Evolutionary conservation across 2,329 filamentous ascomycete species (phyloP).

Genomic region (Penicillium fuscoglaucum): DNA sequence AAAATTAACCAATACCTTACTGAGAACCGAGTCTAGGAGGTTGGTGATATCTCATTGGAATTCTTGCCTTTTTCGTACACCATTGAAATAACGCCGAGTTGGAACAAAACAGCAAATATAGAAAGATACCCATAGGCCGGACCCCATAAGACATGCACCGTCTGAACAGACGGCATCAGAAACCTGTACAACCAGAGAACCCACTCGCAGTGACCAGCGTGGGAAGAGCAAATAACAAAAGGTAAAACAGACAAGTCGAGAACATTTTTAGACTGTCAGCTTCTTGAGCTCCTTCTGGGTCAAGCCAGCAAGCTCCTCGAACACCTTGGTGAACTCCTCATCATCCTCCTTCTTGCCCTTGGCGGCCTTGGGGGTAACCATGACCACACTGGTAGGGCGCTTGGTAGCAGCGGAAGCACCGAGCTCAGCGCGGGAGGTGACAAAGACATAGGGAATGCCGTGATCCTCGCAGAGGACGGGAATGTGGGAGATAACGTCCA

Average conservation of each 20-base stretch:
- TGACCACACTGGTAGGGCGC: constrained; percentile 92
- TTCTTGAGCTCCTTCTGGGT: constrained; percentile 59
- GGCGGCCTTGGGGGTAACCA: constrained; percentile 62
- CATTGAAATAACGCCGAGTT: constrained; percentile 41
- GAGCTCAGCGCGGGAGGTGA: constrained; percentile 87
- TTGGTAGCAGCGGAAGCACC: constrained; percentile 93
- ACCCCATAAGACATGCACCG: constrained; percentile 42
- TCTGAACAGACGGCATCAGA: constrained; percentile 38
- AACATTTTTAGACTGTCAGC: constrained; percentile 51
- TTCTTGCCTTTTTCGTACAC: constrained; percentile 44
- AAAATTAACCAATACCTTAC: neutral
- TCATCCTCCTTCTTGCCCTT: constrained; percentile 53
- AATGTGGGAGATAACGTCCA: constrained; percentile 98
- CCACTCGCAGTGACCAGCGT: constrained; percentile 29
- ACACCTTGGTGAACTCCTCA: constrained; percentile 55
- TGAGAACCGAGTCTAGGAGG: constrained; percentile 12
- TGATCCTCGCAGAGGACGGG: constrained; percentile 98
- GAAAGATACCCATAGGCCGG: constrained; percentile 40
- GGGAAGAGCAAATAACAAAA: constrained; percentile 23
- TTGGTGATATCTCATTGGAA: constrained; percentile 29
- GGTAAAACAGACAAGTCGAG: constrained; percentile 22
- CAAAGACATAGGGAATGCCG: constrained; percentile 94
- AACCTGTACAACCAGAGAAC: constrained; percentile 41
- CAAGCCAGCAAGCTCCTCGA: constrained; percentile 58
- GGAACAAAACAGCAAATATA: constrained; percentile 37